A percentile compares a stretch with the other conserved stretches of the same genome.
Conservation (phyloP, 192 early-diverging fungal species). For the Phycomyces blakesleeanus region DNA sequence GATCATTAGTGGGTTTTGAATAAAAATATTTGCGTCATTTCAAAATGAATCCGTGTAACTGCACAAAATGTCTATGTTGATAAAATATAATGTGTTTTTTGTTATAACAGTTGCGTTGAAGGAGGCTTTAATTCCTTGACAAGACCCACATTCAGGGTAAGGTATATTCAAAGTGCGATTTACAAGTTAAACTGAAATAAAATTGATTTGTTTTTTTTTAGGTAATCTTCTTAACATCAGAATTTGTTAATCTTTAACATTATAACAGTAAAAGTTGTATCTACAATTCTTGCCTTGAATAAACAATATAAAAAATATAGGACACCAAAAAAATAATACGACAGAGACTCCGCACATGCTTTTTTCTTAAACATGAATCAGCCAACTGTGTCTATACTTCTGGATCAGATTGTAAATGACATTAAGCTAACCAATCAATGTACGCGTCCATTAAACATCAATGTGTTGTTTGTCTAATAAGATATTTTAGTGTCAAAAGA, state of each 20-base stretch:
- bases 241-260: too few species aligned
- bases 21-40: too few species aligned
- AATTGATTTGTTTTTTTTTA: too few species aligned
- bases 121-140: too few species aligned
- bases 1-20: too few species aligned
- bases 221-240: too few species aligned
- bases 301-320: not conserved
- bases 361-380: slow-evolving; percentile 6
- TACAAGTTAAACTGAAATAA: too few species aligned
- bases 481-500: slow-evolving; percentile 4
- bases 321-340: not conserved
- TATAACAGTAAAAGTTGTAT: not conserved
- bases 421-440: slow-evolving; percentile 2
- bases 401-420: slow-evolving; percentile 1
- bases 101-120: too few species aligned
- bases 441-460: not conserved
- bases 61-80: too few species aligned
- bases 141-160: too few species aligned
- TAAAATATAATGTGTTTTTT: too few species aligned
- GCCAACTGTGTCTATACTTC: not conserved
- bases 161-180: too few species aligned
- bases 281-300: not conserved
- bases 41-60: not conserved
- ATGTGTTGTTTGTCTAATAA: not conserved
- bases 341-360: slow-evolving; percentile 4